Conservation (phyloP, 2,329 filamentous ascomycete genomes). For the Stagonosporopsis tanaceti region DNA sequence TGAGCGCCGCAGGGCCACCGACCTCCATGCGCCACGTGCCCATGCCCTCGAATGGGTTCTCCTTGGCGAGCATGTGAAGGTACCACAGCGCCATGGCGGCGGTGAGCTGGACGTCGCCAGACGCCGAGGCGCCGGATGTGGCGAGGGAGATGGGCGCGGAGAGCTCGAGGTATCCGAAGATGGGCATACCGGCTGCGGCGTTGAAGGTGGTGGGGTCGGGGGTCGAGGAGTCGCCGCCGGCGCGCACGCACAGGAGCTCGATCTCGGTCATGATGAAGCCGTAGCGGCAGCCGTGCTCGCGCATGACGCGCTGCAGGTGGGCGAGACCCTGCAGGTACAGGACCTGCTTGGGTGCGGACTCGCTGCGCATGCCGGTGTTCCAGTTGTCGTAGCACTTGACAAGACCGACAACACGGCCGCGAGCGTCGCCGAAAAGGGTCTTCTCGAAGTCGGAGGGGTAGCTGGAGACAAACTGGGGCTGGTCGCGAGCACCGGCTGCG, state of each 20-base stretch:
- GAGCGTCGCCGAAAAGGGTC: conserved; percentile 56
- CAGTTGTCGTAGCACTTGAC: conserved; percentile 92
- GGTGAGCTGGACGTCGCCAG: conserved; percentile 64
- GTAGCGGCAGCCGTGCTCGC: conserved; percentile 90
- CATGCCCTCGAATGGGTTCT: conserved; percentile 67
- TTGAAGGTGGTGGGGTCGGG: conserved; percentile 49
- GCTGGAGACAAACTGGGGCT: conserved; percentile 72
- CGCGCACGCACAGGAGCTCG: conserved; percentile 88
- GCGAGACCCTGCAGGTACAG: conserved; percentile 87
- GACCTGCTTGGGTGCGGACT: conserved; percentile 83
- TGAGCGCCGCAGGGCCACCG: conserved; percentile 76
- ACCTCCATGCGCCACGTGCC: conserved; percentile 73
- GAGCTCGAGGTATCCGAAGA: conserved; percentile 90
- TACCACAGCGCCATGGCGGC: conserved; percentile 80
- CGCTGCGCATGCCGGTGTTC: conserved; percentile 92
- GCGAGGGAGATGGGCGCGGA: conserved; percentile 64
- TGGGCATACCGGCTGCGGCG: conserved; percentile 66
- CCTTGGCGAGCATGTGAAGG: conserved; percentile 74
- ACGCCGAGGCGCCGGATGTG: conserved; percentile 46
- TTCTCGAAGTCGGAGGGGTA: conserved; percentile 62
- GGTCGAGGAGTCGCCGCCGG: conserved; percentile 62
- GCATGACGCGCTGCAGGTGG: conserved; percentile 89
- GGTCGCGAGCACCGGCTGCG: conserved; percentile 58
- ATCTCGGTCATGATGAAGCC: conserved; percentile 97
- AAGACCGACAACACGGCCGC: conserved; percentile 77